Evolutionary conservation across 768 basidiomycete genomes (phyloP), one percentile per base, ranked within the genome.

Genomic region (Lactarius sp.): DNA sequence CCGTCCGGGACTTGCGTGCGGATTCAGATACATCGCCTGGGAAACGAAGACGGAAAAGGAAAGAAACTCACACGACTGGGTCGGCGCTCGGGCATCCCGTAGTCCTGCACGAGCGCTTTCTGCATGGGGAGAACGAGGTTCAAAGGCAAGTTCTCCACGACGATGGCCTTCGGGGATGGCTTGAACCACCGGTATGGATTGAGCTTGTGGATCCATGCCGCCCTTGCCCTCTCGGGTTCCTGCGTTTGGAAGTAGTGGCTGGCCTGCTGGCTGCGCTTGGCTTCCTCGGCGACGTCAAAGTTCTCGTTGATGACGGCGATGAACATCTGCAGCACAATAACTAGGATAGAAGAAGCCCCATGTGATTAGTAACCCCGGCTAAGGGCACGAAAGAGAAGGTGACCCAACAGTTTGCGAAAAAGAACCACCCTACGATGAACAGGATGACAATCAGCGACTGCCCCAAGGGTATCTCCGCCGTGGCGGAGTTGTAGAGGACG

Each of bases 271-370:
- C 82, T 81, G 57, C 87, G 85, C 77, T 98, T 98, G 33, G 85
- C 82, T 71, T 95, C 92, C 70, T 98, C 96, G 0, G 93, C 93
- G 6, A 97, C 85, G 27, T 87, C 81, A 69, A 98, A 98, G 74
- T 95, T 96, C 78, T 95, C 94, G 70, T 94, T 92, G 79, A 97
- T 94, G 51, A 96, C 94, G 39, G 96, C 96, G 70, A 98, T 92
- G 77, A 98, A 97, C 87, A 98, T 89, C 71, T 96, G 94, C 54
- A 96, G 73, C 9, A 96, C 80, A 69, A 96, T 92, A 78, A 93
- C 94, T 95, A 16, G 27, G 27, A 27, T 27, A 27, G 27, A 27
- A 27, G 22, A 20, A 22, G 50, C 18, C 57, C 6, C 62, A 47
- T 8, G 42, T 60, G 44, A 67, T 53, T 33, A 63, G 33, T 60